Conservation (phyloP, 2,329 filamentous ascomycete species). For the Allantophomopsis cytisporea region DNA sequence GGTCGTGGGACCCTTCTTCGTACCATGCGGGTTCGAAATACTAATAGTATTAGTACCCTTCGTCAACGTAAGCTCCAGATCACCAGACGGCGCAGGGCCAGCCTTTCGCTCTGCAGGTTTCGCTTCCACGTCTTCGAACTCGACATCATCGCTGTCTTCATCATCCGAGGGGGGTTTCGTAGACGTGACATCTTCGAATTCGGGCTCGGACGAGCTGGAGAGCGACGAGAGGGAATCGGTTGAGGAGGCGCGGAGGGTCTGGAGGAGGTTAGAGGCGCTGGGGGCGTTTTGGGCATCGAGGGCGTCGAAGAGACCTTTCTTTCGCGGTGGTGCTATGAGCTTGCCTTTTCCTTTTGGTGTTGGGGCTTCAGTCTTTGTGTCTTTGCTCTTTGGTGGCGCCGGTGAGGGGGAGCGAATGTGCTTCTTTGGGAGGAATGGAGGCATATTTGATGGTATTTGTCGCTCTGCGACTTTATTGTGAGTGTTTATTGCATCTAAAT, state of each 20-base stretch:
- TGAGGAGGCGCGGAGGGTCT: not conserved
- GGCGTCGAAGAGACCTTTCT: slow-evolving; percentile 46
- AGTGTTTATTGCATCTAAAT: too few species aligned
- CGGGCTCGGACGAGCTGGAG: slow-evolving; percentile 29
- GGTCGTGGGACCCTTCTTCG: slow-evolving; percentile 77
- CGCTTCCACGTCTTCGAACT: slow-evolving; percentile 46
- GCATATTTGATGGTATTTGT: slow-evolving; percentile 32
- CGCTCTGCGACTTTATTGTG: too few species aligned
- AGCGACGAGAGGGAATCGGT: slow-evolving; percentile 31
- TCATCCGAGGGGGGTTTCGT: slow-evolving; percentile 23
- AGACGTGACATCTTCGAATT: slow-evolving; percentile 37
- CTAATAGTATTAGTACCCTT: slow-evolving; percentile 40
- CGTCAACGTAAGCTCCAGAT: slow-evolving; percentile 61
- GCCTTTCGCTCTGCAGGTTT: slow-evolving; percentile 14
- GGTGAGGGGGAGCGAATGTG: slow-evolving; percentile 37
- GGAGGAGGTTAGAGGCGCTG: slow-evolving; percentile 12
- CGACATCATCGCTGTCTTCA: slow-evolving; percentile 48
- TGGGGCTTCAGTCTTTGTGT: slow-evolving; percentile 2
- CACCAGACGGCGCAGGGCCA: slow-evolving; percentile 40
- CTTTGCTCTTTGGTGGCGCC: slow-evolving; percentile 1
- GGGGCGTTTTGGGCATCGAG: slow-evolving; percentile 35
- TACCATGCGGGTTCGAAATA: slow-evolving; percentile 43
- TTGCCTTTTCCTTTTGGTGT: slow-evolving; percentile 12
- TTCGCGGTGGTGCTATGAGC: slow-evolving; percentile 24
- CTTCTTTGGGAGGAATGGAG: slow-evolving; percentile 55